Evolutionary conservation across 2,329 filamentous ascomycete species (phyloP).

Genomic region (Hymenoscyphus albidus): DNA sequence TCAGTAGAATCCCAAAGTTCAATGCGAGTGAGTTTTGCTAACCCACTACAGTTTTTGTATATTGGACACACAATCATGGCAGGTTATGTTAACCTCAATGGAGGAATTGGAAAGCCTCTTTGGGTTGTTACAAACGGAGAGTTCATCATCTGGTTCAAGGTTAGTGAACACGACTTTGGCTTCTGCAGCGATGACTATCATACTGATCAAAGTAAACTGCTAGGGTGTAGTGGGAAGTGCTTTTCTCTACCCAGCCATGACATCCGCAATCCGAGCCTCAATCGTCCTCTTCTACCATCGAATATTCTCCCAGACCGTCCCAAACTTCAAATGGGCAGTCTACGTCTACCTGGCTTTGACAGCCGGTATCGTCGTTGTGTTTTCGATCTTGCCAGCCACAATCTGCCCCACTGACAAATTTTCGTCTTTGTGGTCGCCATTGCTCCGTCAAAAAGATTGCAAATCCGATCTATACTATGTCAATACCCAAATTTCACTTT

Average conservation of each 20-base stretch:
- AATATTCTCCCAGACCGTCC: constrained; percentile 4
- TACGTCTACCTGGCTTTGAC: constrained; percentile 4
- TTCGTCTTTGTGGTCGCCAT: neutral
- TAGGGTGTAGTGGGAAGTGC: constrained; percentile 1
- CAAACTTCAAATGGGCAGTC: neutral
- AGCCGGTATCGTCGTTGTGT: neutral
- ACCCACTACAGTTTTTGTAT: neutral
- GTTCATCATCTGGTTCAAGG: constrained; percentile 4
- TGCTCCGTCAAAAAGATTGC: constrained; percentile 1
- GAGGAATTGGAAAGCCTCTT: constrained; percentile 6
- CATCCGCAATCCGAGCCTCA: constrained; percentile 4
- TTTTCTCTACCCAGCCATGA: constrained; percentile 6
- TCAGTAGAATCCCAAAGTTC: neutral
- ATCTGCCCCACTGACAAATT: neutral
- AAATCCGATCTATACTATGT: constrained; percentile 4
- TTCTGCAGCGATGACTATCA: neutral
- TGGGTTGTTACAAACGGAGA: constrained; percentile 1
- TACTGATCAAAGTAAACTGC: neutral
- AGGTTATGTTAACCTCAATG: constrained; percentile 4
- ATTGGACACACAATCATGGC: constrained; percentile 8
- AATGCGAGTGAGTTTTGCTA: neutral
- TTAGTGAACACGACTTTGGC: neutral
- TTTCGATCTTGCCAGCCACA: neutral
- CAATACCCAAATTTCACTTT: constrained; percentile 2
- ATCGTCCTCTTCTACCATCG: constrained; percentile 8